Percentiles rank a stretch among this genome's conserved stretches.
Conservation (phyloP, 768 basidiomycete genomes). For the Pulveroboletus sp. region DNA sequence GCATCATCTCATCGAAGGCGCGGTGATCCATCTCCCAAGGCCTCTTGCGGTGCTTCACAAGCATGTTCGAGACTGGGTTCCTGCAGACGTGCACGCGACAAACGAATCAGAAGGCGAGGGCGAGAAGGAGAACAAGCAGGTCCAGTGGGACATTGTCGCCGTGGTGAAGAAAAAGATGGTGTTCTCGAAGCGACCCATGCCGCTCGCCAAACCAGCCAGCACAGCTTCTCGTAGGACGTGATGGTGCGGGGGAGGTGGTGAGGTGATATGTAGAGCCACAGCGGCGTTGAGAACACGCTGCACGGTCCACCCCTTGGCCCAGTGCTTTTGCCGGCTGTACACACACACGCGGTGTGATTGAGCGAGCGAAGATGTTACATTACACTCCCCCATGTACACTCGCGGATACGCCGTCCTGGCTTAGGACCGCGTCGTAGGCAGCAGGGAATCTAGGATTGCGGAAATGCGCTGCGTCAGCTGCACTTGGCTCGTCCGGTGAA, state of each 20-base stretch:
- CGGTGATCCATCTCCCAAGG: slow-evolving; percentile 67
- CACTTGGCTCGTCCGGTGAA: too few relatives aligned
- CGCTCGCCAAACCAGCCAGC: slow-evolving; percentile 41
- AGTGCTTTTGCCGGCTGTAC: background rate
- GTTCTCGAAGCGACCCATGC: slow-evolving; percentile 81
- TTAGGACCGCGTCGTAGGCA: background rate
- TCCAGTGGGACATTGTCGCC: slow-evolving; percentile 59
- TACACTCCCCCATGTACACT: background rate
- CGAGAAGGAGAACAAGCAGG: background rate
- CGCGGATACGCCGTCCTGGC: background rate
- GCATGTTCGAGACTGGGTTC: slow-evolving; percentile 5
- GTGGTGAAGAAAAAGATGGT: slow-evolving; percentile 78
- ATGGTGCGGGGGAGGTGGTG: background rate
- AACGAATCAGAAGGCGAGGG: background rate
- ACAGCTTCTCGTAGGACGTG: slow-evolving; percentile 18
- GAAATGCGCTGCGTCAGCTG: too few relatives aligned
- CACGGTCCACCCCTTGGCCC: slow-evolving; percentile 15
- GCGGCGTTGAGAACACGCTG: slow-evolving; percentile 19
- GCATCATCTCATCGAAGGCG: slow-evolving; percentile 88
- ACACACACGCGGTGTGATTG: background rate
- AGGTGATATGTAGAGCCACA: too few relatives aligned
- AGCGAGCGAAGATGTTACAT: too few relatives aligned
- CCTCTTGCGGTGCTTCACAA: slow-evolving; percentile 73
- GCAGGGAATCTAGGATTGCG: too few relatives aligned
- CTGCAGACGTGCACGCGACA: background rate